Evolutionary conservation across 78 protist genomes (phyloP).

Genomic region (Isochrysis galbana): DNA sequence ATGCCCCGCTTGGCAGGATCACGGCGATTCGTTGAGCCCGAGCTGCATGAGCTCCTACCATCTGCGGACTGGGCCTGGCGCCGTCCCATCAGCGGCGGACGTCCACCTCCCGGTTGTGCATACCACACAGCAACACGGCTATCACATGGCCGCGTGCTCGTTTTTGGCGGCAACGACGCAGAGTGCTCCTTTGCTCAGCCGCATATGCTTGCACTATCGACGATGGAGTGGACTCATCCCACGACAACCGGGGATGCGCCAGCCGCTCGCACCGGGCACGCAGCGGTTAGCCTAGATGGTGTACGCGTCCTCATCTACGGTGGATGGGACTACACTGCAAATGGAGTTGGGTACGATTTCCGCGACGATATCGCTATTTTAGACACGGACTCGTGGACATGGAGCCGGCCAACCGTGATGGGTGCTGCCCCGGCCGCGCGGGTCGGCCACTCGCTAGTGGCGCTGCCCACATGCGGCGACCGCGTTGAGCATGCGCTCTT

Average conservation of each 20-base stretch:
- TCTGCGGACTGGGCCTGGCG: background rate
- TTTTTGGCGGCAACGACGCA: background rate
- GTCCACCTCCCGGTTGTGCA: background rate
- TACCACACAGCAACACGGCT: background rate
- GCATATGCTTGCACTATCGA: background rate
- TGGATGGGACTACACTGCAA: background rate
- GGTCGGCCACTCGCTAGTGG: background rate
- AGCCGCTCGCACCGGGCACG: background rate
- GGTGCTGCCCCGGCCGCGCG: background rate
- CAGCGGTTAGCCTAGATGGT: background rate
- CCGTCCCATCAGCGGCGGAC: background rate
- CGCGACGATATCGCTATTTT: background rate
- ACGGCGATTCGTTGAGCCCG: too few relatives aligned
- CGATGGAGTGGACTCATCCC: background rate
- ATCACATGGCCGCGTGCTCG: background rate
- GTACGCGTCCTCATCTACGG: background rate
- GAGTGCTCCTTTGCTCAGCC: background rate
- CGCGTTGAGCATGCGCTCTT: background rate
- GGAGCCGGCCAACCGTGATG: background rate
- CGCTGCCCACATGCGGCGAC: background rate
- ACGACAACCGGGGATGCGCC: background rate
- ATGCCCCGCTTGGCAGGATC: too few relatives aligned
- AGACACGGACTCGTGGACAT: background rate
- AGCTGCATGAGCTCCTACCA: background rate
- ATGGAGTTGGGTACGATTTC: background rate